Evolutionary conservation across 2,329 filamentous ascomycete genomes (phyloP).

Genomic region (Sarocladiaceae sp.): DNA sequence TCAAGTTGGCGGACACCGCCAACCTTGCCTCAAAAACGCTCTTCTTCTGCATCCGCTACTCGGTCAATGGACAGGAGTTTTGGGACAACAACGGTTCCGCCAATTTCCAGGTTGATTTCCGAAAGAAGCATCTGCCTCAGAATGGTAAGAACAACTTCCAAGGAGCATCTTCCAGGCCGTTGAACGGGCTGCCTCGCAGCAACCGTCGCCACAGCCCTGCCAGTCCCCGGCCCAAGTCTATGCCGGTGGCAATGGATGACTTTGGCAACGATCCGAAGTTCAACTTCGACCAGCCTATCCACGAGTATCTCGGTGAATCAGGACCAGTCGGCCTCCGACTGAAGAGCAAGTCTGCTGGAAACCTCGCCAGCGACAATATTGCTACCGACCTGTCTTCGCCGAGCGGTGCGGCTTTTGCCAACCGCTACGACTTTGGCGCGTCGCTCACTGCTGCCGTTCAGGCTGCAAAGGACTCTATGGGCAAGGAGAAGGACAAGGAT

Average conservation of each 20-base stretch:
- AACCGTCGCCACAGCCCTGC: constrained; percentile 46
- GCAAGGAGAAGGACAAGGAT: constrained; percentile 56
- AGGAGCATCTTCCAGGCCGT: constrained; percentile 45
- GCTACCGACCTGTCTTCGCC: constrained; percentile 47
- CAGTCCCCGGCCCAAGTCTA: constrained; percentile 48
- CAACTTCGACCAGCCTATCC: constrained; percentile 55
- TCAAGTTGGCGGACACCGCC: constrained; percentile 85
- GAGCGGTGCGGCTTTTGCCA: constrained; percentile 75
- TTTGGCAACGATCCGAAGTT: constrained; percentile 61
- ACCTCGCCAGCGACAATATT: constrained; percentile 59
- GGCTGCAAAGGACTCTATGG: constrained; percentile 59
- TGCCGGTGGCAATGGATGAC: constrained; percentile 62
- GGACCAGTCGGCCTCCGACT: constrained; percentile 58
- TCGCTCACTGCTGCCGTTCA: constrained; percentile 81
- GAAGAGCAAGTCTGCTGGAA: constrained; percentile 63
- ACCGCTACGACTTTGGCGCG: constrained; percentile 94
- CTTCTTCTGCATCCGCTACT: constrained; percentile 87
- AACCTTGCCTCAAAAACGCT: constrained; percentile 91
- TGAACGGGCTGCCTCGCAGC: constrained; percentile 62
- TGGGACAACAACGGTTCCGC: constrained; percentile 90
- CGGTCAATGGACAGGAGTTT: constrained; percentile 75
- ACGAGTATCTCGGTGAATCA: constrained; percentile 61
- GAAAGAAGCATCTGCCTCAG: constrained; percentile 66
- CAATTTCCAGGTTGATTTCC: constrained; percentile 95
- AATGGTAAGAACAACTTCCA: constrained; percentile 53